These are phyloP conservation scores for Brasenia schreberi DNA, from an alignment of 164 flowering plant genomes.

Conservation along the genomic window DNA sequence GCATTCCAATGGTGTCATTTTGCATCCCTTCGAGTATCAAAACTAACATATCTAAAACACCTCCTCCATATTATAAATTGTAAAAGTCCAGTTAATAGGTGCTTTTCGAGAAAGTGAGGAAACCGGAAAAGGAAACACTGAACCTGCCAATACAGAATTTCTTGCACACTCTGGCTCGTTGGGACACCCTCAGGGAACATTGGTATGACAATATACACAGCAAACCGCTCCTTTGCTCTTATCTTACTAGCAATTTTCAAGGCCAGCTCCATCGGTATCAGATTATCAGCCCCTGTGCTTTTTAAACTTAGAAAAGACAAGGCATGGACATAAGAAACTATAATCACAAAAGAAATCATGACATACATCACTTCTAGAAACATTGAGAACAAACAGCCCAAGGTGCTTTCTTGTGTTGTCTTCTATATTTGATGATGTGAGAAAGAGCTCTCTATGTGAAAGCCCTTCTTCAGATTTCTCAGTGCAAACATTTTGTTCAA, in stretches of 20 bases:
- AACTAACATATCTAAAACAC: no score
- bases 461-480: no score
- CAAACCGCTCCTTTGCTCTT: conserved; percentile 74
- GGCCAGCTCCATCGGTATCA: conserved; percentile 83
- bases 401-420: not conserved
- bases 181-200: conserved; percentile 91
- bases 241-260: conserved; percentile 68
- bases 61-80: no score
- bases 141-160: conserved; percentile 91
- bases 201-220: conserved; percentile 67
- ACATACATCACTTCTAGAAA: not conserved
- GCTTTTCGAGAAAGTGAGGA: no score
- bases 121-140: not conserved
- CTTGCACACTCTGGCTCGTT: conserved; percentile 51
- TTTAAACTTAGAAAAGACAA: not conserved
- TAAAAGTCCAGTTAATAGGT: no score
- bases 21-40: no score
- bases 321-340: not conserved
- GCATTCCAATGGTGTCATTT: no score
- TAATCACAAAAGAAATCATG: not conserved
- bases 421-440: no score
- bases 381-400: not conserved
- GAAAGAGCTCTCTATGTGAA: no score
- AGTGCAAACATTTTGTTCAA: no score
- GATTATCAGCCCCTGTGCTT: conserved; percentile 64